These are phyloP conservation scores for Hydnomerulius pinastri DNA, from an alignment of 768 basidiomycete species.

Conservation along the genomic window DNA sequence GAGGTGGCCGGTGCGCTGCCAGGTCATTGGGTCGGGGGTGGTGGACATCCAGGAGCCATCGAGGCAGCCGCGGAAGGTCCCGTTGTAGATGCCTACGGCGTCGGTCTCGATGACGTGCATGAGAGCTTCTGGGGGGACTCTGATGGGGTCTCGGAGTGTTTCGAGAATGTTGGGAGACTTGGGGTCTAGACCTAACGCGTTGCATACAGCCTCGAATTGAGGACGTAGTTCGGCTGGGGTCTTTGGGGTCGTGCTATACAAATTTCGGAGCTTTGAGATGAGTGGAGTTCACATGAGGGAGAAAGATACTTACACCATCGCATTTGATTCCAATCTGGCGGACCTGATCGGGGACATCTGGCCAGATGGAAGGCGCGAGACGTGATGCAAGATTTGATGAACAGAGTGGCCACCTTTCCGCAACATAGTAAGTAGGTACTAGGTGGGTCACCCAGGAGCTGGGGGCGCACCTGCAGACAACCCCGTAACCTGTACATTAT, in stretches of 20 bases:
- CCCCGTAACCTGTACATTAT: conserved; percentile 62
- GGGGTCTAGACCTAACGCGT: conserved; percentile 56
- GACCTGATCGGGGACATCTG: conserved; percentile 63
- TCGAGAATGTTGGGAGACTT: conserved; percentile 47
- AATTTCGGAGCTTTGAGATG: background rate
- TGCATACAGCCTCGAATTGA: conserved; percentile 67
- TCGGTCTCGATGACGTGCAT: conserved; percentile 61
- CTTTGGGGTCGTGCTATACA: conserved; percentile 60
- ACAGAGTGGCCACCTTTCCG: conserved; percentile 78
- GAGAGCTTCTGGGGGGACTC: conserved; percentile 51
- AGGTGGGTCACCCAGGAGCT: background rate
- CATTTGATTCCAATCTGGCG: conserved; percentile 72
- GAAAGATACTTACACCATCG: conserved; percentile 57
- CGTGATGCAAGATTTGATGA: conserved; percentile 73
- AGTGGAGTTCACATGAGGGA: background rate
- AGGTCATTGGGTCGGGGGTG: conserved; percentile 60
- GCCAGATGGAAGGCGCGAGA: conserved; percentile 59
- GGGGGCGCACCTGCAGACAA: conserved; percentile 62
- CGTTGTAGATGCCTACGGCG: conserved; percentile 48
- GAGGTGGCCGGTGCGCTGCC: conserved; percentile 65
- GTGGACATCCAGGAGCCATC: conserved; percentile 59
- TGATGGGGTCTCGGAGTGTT: conserved; percentile 49
- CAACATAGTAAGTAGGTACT: background rate
- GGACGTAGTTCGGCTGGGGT: conserved; percentile 56
- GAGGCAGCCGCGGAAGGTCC: conserved; percentile 70